Percentiles rank a stretch among this genome's conserved stretches.
These are phyloP conservation scores for Eremomyces bilateralis DNA, from an alignment of 495 filamentous ascomycete species.

Conservation along the genomic window DNA sequence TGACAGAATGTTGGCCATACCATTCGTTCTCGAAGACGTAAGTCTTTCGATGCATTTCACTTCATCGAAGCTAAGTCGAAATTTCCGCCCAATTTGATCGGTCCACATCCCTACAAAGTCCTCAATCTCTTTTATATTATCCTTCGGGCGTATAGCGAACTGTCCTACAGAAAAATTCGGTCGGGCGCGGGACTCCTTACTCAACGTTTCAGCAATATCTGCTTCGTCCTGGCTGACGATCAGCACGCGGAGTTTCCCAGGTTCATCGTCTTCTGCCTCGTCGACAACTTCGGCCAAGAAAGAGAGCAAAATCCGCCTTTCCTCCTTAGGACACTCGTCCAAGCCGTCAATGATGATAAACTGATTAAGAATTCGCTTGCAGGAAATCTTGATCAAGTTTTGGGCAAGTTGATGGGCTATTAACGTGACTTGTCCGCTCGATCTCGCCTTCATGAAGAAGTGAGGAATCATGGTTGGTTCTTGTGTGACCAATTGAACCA, in stretches of 20 bases:
- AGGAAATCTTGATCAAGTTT: conserved; percentile 6
- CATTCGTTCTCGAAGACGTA: too few relatives aligned
- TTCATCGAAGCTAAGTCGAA: too few relatives aligned
- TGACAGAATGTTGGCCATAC: conserved; percentile 2
- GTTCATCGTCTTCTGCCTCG: conserved; percentile 13
- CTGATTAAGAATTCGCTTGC: conserved; percentile 4
- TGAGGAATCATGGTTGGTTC: conserved; percentile 4
- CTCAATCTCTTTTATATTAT: too few relatives aligned
- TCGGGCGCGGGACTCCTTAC: too few relatives aligned
- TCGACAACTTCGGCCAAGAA: conserved; percentile 5
- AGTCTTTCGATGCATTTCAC: too few relatives aligned
- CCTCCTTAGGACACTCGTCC: conserved; percentile 7
- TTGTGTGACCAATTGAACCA: conserved; percentile 5
- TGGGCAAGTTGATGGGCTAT: conserved; percentile 1
- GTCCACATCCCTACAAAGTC: too few relatives aligned
- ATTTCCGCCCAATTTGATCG: too few relatives aligned
- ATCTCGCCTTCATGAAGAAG: conserved; percentile 3
- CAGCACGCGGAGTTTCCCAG: conserved; percentile 10
- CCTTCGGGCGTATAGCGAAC: too few relatives aligned
- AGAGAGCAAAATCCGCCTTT: conserved; percentile 5
- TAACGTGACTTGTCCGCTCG: conserved; percentile 8
- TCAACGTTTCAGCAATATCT: conserved; percentile 16
- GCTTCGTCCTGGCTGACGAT: conserved; percentile 11
- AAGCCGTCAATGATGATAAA: conserved; percentile 9
- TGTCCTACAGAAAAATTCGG: too few relatives aligned